Evolutionary conservation across 345 rosid genomes (phyloP), one percentile per base, ranked within the genome.

Genomic region (Viola odorata): DNA sequence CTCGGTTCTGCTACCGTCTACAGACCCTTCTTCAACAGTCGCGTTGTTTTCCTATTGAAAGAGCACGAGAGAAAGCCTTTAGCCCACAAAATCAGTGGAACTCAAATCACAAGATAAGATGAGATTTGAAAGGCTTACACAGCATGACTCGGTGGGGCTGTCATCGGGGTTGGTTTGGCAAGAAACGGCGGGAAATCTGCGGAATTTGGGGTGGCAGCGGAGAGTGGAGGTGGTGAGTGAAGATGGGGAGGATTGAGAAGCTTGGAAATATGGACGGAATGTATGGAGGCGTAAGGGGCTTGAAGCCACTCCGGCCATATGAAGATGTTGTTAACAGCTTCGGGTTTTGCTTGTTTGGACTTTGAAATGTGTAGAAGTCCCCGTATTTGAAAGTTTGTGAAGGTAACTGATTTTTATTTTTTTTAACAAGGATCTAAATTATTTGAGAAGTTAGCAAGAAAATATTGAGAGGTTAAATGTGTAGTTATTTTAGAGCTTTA

Each of bases 101-200:
- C 1, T 2, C 32, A 23, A 23, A 23, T 23, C 32, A 23, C 32
- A 23, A 23, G 32, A 23, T 1, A 23, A 23, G 32, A 23, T 23
- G 32, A 23, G 11, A 12, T 57, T 17, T 10, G 8, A 12, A 17
- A 53, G 11, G 1, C 39, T 6, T 13, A 23, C 60, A 72, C 80
- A 45, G 40, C 37, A 0, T 36, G 78, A 55, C 60, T 74, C 78
- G 5, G 77, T 52, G 45, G 75, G 60, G 37, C 63, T 49, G 42
- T 79, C 75, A 36, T 64, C 37, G 41, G 82, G 81, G 58, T 78
- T 73, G 9, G 73, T 58, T 54, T 77, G 78, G 68, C 85, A 78
- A 51, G 80, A 77, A 4, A 65, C 44, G 50, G 63, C 14, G 36
- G 65, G 75, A 50, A 77, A 72, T 52, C 45, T 37, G 58, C 66